These are phyloP conservation scores for Remersonia thermophila DNA, from an alignment of 2,329 filamentous ascomycete species.

Conservation along the genomic window DNA sequence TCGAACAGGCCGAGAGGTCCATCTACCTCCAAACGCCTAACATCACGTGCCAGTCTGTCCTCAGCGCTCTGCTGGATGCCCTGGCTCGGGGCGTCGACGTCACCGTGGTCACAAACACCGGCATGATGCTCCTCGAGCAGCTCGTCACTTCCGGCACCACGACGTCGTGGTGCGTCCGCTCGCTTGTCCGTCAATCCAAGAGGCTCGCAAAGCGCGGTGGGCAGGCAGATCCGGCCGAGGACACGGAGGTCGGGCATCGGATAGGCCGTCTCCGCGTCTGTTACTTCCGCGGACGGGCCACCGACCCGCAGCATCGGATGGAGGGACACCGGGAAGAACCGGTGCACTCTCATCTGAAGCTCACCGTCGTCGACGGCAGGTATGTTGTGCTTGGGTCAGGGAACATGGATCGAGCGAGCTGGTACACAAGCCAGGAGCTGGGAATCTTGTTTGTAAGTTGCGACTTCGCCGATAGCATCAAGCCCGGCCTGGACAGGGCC, in stretches of 20 bases:
- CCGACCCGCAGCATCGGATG: no score
- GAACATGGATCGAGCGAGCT: conserved; percentile 76
- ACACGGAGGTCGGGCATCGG: neutral
- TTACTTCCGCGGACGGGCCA: conserved; percentile 37
- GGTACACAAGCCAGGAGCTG: conserved; percentile 77
- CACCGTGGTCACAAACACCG: conserved; percentile 51
- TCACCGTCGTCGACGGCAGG: conserved; percentile 58
- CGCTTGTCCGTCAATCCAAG: conserved; percentile 40
- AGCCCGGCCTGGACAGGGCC: conserved; percentile 21
- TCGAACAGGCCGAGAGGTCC: conserved; percentile 42
- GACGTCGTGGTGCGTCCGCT: conserved; percentile 50
- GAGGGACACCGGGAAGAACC: conserved; percentile 38
- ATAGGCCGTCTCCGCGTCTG: conserved; percentile 43
- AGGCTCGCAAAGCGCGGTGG: conserved; percentile 2
- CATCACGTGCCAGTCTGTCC: conserved; percentile 53
- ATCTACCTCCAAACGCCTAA: conserved; percentile 71
- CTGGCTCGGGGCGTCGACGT: conserved; percentile 56
- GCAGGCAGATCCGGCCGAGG: neutral
- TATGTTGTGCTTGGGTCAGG: conserved; percentile 63
- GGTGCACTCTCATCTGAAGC: conserved; percentile 65
- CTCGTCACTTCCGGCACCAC: conserved; percentile 67
- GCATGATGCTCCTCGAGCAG: conserved; percentile 69
- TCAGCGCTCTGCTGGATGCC: conserved; percentile 48
- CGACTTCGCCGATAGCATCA: conserved; percentile 22
- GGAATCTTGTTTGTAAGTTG: conserved; percentile 46